Conservation (phyloP, 2,329 filamentous ascomycete genomes). For the Chaetomium sp. region DNA sequence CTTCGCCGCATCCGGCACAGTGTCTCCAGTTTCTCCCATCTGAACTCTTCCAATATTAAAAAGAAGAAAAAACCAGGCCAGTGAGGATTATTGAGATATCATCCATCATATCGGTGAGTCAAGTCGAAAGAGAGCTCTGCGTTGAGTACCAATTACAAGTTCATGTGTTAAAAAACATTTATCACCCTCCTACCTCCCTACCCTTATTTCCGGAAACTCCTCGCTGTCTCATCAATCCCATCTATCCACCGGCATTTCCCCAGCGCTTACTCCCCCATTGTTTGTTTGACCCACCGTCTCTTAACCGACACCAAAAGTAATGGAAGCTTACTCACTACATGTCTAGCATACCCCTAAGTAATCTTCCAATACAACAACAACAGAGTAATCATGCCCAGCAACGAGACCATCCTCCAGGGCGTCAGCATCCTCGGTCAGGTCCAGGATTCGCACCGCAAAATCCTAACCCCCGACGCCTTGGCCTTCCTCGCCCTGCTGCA, state of each 20-base stretch:
- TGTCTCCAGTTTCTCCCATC: background rate
- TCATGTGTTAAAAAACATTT: background rate
- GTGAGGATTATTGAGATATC: constrained; percentile 14
- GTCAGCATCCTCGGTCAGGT: constrained; percentile 82
- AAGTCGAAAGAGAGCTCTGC: background rate
- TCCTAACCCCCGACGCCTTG: constrained; percentile 85
- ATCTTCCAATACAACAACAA: background rate
- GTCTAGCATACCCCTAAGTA: background rate
- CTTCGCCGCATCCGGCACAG: constrained; percentile 21
- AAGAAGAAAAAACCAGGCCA: background rate
- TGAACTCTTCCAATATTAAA: background rate
- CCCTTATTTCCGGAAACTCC: background rate
- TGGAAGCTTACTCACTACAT: background rate
- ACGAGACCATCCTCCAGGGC: constrained; percentile 80
- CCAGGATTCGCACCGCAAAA: constrained; percentile 79
- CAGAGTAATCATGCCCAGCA: constrained; percentile 59
- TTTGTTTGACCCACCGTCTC: constrained; percentile 19
- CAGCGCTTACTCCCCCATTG: background rate
- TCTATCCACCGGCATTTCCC: constrained; percentile 23
- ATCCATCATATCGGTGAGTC: constrained; percentile 15
- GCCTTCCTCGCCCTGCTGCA: constrained; percentile 94
- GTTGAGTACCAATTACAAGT: background rate
- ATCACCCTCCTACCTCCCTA: background rate
- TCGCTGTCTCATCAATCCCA: constrained; percentile 17
- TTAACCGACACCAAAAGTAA: constrained; percentile 1